Conservation (phyloP, 2,329 filamentous ascomycete genomes). For the Thyridium curvatum region DNA sequence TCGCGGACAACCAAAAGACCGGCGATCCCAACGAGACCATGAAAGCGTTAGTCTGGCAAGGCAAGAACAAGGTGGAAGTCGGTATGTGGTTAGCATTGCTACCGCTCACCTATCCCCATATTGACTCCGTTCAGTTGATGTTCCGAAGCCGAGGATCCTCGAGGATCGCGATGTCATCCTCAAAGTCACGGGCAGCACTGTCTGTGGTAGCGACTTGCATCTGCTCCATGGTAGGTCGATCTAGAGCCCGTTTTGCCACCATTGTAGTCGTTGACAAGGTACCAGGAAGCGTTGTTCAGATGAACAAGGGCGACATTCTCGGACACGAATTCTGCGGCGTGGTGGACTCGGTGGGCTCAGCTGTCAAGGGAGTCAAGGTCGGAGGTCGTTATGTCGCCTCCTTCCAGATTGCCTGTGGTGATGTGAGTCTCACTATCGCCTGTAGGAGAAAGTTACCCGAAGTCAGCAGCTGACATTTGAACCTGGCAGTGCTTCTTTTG, state of each 20-base stretch:
- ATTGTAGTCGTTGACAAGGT: background rate
- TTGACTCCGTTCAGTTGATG: conserved; percentile 39
- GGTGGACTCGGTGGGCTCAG: conserved; percentile 48
- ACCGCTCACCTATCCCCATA: no score
- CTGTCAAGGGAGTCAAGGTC: conserved; percentile 43
- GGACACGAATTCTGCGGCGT: conserved; percentile 57
- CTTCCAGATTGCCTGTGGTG: conserved; percentile 74
- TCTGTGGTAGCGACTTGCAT: conserved; percentile 55
- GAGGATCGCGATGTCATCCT: conserved; percentile 74
- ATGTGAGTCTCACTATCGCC: conserved; percentile 13
- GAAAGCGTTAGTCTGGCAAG: conserved; percentile 77
- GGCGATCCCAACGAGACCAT: conserved; percentile 56
- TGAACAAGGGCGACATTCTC: conserved; percentile 60
- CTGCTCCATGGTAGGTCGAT: conserved; percentile 41
- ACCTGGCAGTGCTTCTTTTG: conserved; percentile 62
- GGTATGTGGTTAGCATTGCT: conserved; percentile 29
- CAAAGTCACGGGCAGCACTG: conserved; percentile 61
- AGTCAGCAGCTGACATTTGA: background rate
- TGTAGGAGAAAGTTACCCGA: no score
- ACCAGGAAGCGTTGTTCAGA: conserved; percentile 42
- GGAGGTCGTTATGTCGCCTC: conserved; percentile 73
- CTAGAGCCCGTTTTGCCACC: background rate
- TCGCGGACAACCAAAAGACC: conserved; percentile 49
- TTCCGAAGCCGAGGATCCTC: conserved; percentile 64
- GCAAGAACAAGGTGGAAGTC: conserved; percentile 71